Evolutionary conservation across 306 rosid species (phyloP).

Genomic region (Aeschynomene evenia): DNA sequence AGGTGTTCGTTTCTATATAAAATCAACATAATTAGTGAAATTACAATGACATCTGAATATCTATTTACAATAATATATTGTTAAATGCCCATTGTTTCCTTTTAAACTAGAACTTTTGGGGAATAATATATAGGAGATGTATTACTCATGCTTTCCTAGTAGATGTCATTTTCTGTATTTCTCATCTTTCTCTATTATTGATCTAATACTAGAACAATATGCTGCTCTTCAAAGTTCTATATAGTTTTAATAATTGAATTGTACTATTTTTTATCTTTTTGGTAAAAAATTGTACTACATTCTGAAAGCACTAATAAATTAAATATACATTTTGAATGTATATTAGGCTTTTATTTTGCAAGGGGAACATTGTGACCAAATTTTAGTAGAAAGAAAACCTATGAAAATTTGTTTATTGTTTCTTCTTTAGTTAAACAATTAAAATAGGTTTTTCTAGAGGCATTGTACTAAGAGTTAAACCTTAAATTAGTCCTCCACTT

Average conservation of each 20-base stretch:
- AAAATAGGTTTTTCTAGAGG: no score
- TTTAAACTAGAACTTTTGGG: conserved; percentile 1
- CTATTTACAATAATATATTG: conserved; percentile 13
- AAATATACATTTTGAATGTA: background rate
- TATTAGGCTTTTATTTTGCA: background rate
- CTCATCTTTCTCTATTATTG: background rate
- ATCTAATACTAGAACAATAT: background rate
- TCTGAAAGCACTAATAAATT: background rate
- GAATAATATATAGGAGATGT: conserved; percentile 1
- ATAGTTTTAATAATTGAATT: background rate
- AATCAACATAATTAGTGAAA: conserved; percentile 33
- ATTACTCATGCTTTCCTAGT: conserved; percentile 9
- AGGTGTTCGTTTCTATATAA: conserved; percentile 55
- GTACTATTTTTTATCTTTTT: no score
- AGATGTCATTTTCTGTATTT: conserved; percentile 13
- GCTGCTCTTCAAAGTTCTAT: background rate
- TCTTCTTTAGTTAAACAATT: background rate
- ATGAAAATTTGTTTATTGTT: background rate
- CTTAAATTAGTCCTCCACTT: no score
- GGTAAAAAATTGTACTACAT: background rate
- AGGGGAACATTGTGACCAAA: background rate
- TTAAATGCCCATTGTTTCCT: conserved; percentile 13
- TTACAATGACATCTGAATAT: background rate
- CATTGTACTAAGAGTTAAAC: no score
- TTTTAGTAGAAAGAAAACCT: background rate